Percentiles rank a stretch among this genome's conserved stretches.
Evolutionary conservation across 2,329 filamentous ascomycete genomes (phyloP).

Genomic region (Anthostomella pinea): DNA sequence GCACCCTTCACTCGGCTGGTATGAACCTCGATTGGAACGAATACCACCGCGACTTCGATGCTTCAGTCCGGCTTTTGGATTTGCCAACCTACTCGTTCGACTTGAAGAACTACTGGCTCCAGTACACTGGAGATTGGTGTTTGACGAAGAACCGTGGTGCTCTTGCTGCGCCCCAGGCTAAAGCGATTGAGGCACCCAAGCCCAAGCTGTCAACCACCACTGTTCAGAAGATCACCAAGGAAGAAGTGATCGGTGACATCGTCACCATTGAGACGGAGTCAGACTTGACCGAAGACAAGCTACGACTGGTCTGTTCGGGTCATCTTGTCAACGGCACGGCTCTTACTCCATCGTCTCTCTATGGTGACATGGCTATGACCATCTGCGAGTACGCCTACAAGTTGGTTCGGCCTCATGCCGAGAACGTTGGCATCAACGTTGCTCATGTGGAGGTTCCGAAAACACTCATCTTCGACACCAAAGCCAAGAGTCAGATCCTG

Average conservation of each 20-base stretch:
- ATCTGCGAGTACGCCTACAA: conserved; percentile 66
- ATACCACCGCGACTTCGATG: conserved; percentile 61
- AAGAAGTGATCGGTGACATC: conserved; percentile 59
- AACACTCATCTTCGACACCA: conserved; percentile 59
- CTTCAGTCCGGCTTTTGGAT: conserved; percentile 56
- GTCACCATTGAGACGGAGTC: conserved; percentile 63
- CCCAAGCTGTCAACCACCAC: conserved; percentile 62
- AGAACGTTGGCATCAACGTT: conserved; percentile 61
- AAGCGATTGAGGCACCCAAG: conserved; percentile 35
- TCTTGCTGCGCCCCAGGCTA: conserved; percentile 39
- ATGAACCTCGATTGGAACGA: conserved; percentile 64
- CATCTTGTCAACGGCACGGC: conserved; percentile 66
- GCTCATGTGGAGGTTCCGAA: conserved; percentile 66
- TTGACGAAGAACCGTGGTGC: conserved; percentile 63
- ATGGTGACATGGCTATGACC: conserved; percentile 52
- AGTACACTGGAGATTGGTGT: conserved; percentile 59
- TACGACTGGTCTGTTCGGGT: conserved; percentile 60
- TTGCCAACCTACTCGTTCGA: conserved; percentile 68
- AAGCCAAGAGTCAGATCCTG: conserved; percentile 52
- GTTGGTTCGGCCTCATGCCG: conserved; percentile 54
- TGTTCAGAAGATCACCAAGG: conserved; percentile 61
- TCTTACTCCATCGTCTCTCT: conserved; percentile 60
- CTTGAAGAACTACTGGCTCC: conserved; percentile 70
- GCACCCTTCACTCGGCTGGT: conserved; percentile 55
- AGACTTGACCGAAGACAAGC: conserved; percentile 61